Conservation (phyloP, 306 rosid species). For the Nissolia schottii region DNA sequence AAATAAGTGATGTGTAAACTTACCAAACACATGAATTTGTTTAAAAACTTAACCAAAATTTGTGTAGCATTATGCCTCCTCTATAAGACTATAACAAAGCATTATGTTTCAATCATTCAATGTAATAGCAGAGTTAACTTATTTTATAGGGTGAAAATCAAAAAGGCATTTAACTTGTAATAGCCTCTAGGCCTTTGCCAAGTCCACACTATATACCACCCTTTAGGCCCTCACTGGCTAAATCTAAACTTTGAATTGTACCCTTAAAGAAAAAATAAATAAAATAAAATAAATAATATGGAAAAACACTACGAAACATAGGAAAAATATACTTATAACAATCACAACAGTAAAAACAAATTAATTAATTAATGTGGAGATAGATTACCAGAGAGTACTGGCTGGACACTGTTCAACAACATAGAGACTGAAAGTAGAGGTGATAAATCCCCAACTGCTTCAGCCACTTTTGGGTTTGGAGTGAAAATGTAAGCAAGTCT, state of each 20-base stretch:
- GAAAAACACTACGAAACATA: neutral
- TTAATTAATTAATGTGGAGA: neutral
- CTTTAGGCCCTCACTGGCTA: neutral
- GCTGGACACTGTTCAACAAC: slow-evolving; percentile 53
- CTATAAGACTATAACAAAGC: neutral
- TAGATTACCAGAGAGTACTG: slow-evolving; percentile 51
- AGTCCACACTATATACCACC: neutral
- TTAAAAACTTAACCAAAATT: too few relatives aligned
- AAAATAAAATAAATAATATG: too few relatives aligned
- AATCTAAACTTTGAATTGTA: neutral
- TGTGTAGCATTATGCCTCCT: too few relatives aligned
- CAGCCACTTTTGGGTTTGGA: slow-evolving; percentile 28
- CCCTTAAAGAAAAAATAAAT: neutral
- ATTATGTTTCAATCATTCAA: neutral
- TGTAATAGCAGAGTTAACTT: too few relatives aligned
- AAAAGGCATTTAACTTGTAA: too few relatives aligned
- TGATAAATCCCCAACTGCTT: slow-evolving; percentile 46
- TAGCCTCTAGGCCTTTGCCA: neutral
- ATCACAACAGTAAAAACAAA: too few relatives aligned
- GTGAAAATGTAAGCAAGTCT: slow-evolving; percentile 50
- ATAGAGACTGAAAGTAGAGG: slow-evolving; percentile 50
- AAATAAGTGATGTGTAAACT: too few relatives aligned
- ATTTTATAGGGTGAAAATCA: too few relatives aligned
- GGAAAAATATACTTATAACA: neutral
- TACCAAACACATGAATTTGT: neutral